Base-by-base conservation (phyloP, 1,139 yeast species). In the Blastobotrys serpentis region DNA sequence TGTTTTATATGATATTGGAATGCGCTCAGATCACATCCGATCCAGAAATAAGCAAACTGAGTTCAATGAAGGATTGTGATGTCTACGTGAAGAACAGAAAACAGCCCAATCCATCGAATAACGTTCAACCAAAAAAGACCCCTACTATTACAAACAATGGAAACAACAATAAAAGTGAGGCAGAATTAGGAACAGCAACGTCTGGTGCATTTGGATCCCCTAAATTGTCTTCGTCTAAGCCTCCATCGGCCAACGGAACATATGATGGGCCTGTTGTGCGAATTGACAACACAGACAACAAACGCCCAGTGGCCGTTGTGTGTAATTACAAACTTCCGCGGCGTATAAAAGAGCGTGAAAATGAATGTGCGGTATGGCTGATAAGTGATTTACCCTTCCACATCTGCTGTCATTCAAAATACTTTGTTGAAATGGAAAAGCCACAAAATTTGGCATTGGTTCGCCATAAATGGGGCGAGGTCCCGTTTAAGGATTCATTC, bases 371-470 rank as follows among this genome's bases (percentile, higher is more conserved):
- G n/a, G 49, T 49, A 4, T 50, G 53, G 53, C 26, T 14, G 8
- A 25, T 42, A 11, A 25, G 42, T 17, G 53, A 49, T 14, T n/a
- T 37, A 11, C 34, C 32, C 16, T 17, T 19, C 21, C 53, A 50
- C 34, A 30, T 46, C 1, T 50, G 53, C 43, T 45, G 53, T 32
- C 53, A 50, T 23, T 44, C 47, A 13, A 17, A 37, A 18, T 48
- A 26, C 21, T 50, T 50, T 21, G 49, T 22, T 16, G 21, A 40
- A 6, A 40, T 40, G 16, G 37, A 21, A 21, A 43, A 43, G 22
- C 41, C 37, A 4, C 18, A 30, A 13, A 30, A 21, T 25, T 16
- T 43, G 13, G 34, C 34, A 4, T 4, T 32, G 11, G 33, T 32
- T 13, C 33, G 23, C 13, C 46, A 11, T 30, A 29, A 4, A 22